These are phyloP conservation scores for Phylloporus gajari DNA, from an alignment of 1,284 basidiomycete species.

Conservation along the genomic window DNA sequence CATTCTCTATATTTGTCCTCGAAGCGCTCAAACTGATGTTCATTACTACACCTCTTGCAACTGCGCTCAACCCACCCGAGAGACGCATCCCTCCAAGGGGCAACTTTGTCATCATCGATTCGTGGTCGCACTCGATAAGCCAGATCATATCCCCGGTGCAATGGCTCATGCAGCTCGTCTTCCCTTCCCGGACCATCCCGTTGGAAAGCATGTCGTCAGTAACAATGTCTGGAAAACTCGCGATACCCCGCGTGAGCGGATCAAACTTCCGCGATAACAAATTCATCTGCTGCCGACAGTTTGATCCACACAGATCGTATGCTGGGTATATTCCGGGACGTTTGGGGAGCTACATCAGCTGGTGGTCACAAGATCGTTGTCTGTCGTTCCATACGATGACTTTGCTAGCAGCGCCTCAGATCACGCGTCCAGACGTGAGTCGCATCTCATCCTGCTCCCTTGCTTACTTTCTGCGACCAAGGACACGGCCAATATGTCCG, in stretches of 20 bases:
- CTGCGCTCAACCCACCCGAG: too few relatives aligned
- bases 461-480: slow-evolving; percentile 62
- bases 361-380: slow-evolving; percentile 73
- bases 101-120: slow-evolving; percentile 55
- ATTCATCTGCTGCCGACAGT: slow-evolving; percentile 78
- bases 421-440: slow-evolving; percentile 68
- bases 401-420: slow-evolving; percentile 74
- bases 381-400: slow-evolving; percentile 74
- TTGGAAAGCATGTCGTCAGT: slow-evolving; percentile 25
- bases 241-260: slow-evolving; percentile 51
- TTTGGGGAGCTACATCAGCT: slow-evolving; percentile 84
- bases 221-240: slow-evolving; percentile 6
- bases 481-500: slow-evolving; percentile 7
- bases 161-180: slow-evolving; percentile 76
- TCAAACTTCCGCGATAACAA: slow-evolving; percentile 91
- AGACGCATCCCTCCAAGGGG: slow-evolving; percentile 17
- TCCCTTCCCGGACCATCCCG: slow-evolving; percentile 14
- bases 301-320: slow-evolving; percentile 82
- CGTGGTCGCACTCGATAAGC: slow-evolving; percentile 86
- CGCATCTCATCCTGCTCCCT: slow-evolving; percentile 86
- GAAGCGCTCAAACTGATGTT: too few relatives aligned
- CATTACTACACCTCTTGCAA: too few relatives aligned
- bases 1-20: too few relatives aligned
- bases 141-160: slow-evolving; percentile 85
- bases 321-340: slow-evolving; percentile 83